A percentile compares a stretch with the other conserved stretches of the same genome.
These are phyloP conservation scores for Holtermanniella nyarrowii DNA, from an alignment of 768 basidiomycete genomes.

Conservation along the genomic window DNA sequence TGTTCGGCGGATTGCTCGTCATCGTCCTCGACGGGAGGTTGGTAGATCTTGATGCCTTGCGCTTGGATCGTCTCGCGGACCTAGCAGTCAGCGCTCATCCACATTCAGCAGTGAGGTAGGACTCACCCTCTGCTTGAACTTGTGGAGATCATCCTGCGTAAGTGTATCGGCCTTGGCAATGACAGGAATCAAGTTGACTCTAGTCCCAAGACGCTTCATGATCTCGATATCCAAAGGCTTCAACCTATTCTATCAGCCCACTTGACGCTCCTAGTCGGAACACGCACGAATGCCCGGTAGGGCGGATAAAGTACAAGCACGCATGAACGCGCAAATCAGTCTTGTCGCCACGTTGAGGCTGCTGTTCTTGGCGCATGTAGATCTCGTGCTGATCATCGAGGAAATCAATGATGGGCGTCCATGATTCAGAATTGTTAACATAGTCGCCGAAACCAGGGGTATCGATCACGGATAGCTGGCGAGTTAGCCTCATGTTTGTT, in stretches of 20 bases:
- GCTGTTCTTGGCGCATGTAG: slow-evolving; percentile 83
- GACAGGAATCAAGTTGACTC: slow-evolving; percentile 96
- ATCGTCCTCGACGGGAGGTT: slow-evolving; percentile 81
- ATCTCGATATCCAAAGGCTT: slow-evolving; percentile 98
- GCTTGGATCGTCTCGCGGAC: slow-evolving; percentile 81
- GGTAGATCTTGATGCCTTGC: slow-evolving; percentile 90
- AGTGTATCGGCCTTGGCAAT: slow-evolving; percentile 96
- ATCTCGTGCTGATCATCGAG: slow-evolving; percentile 47
- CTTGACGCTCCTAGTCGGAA: neutral
- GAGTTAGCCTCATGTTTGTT: neutral
- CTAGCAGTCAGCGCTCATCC: slow-evolving; percentile 40
- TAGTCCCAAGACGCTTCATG: slow-evolving; percentile 97
- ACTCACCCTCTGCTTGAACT: slow-evolving; percentile 86
- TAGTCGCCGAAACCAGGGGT: slow-evolving; percentile 99
- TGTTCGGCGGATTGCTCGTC: slow-evolving; percentile 78
- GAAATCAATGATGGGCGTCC: slow-evolving; percentile 97
- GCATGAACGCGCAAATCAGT: slow-evolving; percentile 92
- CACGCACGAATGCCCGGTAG: slow-evolving; percentile 89
- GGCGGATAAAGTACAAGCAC: slow-evolving; percentile 91
- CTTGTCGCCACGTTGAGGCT: slow-evolving; percentile 89
- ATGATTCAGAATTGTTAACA: slow-evolving; percentile 97
- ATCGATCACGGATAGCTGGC: slow-evolving; percentile 87
- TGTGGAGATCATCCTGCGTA: slow-evolving; percentile 78
- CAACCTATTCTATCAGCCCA: slow-evolving; percentile 46
- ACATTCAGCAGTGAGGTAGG: neutral